Evolutionary conservation across 257 asterid species (phyloP).

Genomic region (Plantago major): DNA sequence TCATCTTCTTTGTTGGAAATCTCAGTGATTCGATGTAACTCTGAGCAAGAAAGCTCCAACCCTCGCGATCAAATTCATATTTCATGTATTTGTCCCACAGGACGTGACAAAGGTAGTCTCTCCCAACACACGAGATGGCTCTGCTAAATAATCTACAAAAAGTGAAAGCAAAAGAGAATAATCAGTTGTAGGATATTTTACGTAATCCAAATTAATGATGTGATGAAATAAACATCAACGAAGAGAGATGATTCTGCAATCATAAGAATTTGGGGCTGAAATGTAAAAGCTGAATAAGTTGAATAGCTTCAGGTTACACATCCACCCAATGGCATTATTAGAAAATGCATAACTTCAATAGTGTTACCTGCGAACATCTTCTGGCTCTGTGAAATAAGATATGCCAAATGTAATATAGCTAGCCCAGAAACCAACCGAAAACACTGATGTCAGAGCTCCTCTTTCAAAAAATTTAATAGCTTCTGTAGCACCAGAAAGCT

Average conservation of each 20-base stretch:
- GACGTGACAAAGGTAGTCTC: constrained; percentile 69
- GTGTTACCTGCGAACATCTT: constrained; percentile 73
- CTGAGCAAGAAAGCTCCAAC: constrained; percentile 74
- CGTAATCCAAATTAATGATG: constrained; percentile 14
- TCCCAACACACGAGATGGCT: constrained; percentile 72
- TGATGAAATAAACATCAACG: constrained; percentile 4
- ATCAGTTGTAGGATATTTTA: constrained; percentile 14
- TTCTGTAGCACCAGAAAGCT: constrained; percentile 47
- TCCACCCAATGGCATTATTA: constrained; percentile 10
- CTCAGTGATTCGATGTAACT: constrained; percentile 70
- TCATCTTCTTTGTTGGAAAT: constrained; percentile 75
- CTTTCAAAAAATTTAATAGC: constrained; percentile 70
- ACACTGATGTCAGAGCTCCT: constrained; percentile 48
- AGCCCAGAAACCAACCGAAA: constrained; percentile 80
- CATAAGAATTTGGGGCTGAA: constrained; percentile 9
- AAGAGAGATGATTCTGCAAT: constrained; percentile 11
- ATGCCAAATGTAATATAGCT: constrained; percentile 65
- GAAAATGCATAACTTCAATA: constrained; percentile 18
- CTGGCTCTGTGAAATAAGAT: constrained; percentile 53
- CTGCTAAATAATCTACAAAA: constrained; percentile 66
- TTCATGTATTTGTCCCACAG: constrained; percentile 85
- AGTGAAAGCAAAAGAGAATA: constrained; percentile 10
- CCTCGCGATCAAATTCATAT: constrained; percentile 61
- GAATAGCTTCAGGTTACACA: neutral
- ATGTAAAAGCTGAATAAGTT: constrained; percentile 2